Conservation (phyloP, 2,329 filamentous ascomycete species). For the Xylariaceae sp. region DNA sequence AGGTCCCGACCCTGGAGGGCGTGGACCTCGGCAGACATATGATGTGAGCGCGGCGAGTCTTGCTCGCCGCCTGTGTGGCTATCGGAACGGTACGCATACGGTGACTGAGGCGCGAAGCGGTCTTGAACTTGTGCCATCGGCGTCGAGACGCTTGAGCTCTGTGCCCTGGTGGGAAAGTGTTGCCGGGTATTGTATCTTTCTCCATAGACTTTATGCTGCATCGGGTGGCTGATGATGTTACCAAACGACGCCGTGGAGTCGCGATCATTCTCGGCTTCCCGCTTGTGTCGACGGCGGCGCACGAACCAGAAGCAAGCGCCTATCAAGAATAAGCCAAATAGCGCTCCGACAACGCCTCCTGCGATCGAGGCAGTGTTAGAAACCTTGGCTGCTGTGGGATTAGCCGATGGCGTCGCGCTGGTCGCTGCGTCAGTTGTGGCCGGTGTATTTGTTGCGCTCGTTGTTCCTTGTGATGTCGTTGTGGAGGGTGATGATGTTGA, state of each 20-base stretch:
- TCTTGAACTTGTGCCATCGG: constrained; percentile 12
- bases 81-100: constrained; percentile 19
- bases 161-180: constrained; percentile 28
- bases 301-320: constrained; percentile 14
- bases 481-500: constrained; percentile 8
- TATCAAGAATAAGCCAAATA: constrained; percentile 19
- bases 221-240: constrained; percentile 28
- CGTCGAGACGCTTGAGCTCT: constrained; percentile 19
- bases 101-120: constrained; percentile 23
- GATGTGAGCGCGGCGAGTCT: constrained; percentile 26
- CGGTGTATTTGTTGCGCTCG: constrained; percentile 5
- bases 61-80: constrained; percentile 22
- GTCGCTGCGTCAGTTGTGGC: constrained; percentile 1
- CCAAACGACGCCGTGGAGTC: constrained; percentile 23
- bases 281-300: constrained; percentile 20
- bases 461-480: background rate
- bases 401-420: constrained; percentile 13
- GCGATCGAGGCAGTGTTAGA: constrained; percentile 29
- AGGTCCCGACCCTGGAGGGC: constrained; percentile 26
- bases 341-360: constrained; percentile 27
- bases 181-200: constrained; percentile 23
- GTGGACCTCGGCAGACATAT: constrained; percentile 27
- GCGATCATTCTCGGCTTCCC: constrained; percentile 8
- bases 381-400: constrained; percentile 15
- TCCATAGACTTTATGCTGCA: constrained; percentile 25